Conservation (phyloP, 129 eudicot species). For the Helianthus tuberosus region DNA sequence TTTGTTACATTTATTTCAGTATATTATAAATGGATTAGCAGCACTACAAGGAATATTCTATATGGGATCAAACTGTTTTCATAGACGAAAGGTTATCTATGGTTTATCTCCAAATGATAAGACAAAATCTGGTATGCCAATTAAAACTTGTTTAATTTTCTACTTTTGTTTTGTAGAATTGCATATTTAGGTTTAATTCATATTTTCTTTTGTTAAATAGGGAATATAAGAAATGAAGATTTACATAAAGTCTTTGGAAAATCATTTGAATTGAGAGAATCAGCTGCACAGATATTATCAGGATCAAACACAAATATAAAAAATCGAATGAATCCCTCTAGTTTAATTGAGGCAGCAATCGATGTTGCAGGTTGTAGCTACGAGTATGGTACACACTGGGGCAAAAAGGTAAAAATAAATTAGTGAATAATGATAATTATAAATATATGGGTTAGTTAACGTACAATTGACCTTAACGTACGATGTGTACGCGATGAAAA, state of each 20-base stretch:
- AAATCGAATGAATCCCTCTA: conserved; percentile 14
- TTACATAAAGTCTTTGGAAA: conserved; percentile 46
- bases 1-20: background rate
- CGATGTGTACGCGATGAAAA: too few species aligned
- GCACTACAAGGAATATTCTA: conserved; percentile 48
- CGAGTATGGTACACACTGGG: conserved; percentile 70
- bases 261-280: conserved; percentile 41
- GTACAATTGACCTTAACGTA: too few species aligned
- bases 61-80: conserved; percentile 48
- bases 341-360: conserved; percentile 41
- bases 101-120: conserved; percentile 41
- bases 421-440: too few species aligned
- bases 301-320: conserved; percentile 16
- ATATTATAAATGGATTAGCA: conserved; percentile 23
- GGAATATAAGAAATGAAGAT: conserved; percentile 20
- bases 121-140: background rate
- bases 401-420: conserved; percentile 36
- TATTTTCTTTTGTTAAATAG: conserved; percentile 13
- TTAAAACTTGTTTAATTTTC: background rate
- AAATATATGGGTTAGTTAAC: too few species aligned
- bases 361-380: conserved; percentile 50
- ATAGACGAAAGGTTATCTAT: conserved; percentile 51
- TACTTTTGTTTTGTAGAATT: background rate
- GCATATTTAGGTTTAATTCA: background rate
- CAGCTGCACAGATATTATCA: conserved; percentile 32